These are phyloP conservation scores for Botrytis tulipae DNA, from an alignment of 2,329 filamentous ascomycete species.

Conservation along the genomic window DNA sequence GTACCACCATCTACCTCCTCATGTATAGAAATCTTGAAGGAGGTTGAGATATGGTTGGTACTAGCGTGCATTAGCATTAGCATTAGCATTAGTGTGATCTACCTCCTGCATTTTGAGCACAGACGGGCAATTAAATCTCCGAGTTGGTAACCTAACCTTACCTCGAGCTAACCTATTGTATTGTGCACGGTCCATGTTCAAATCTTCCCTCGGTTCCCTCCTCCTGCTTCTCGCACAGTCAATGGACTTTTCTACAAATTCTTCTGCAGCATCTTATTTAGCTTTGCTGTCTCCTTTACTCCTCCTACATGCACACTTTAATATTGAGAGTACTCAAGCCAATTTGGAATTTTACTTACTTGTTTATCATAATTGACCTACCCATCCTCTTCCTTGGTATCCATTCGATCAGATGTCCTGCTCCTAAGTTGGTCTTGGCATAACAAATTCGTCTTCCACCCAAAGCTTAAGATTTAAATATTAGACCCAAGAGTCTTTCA, in stretches of 20 bases:
- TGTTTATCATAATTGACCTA: not conserved
- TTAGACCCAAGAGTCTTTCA: too few species aligned
- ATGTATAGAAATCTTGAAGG: not conserved
- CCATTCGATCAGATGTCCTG: not conserved
- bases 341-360: not conserved
- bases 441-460: not conserved
- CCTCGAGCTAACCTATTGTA: not conserved
- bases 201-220: not conserved
- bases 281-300: fast-evolving
- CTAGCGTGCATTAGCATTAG: too few species aligned
- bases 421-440: not conserved
- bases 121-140: not conserved
- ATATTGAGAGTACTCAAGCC: fast-evolving
- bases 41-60: not conserved
- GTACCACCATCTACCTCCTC: not conserved
- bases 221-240: not conserved
- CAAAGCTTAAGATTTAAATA: not conserved
- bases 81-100: not conserved
- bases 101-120: not conserved
- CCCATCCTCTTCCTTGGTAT: not conserved
- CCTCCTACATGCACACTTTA: not conserved
- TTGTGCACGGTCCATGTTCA: not conserved
- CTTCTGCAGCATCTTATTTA: not conserved
- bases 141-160: not conserved
- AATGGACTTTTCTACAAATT: not conserved